phyloP scores from a whole-genome alignment of 2,329 filamentous ascomycete genomes.

The Colletotrichum kahawae region DNA sequence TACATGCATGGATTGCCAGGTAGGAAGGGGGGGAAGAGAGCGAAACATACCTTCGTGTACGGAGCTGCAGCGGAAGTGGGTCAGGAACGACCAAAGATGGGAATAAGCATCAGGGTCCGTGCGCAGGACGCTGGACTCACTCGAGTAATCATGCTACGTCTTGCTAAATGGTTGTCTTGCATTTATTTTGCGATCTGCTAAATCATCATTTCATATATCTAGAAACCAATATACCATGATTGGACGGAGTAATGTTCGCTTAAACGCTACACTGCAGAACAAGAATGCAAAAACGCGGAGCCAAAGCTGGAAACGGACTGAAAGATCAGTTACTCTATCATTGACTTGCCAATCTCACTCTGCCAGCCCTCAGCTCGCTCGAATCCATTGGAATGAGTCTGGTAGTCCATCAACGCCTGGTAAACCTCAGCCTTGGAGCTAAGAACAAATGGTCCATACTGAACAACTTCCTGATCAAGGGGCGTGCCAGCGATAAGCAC shows the following conservation, averaged over 20 bases:
- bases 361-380: constrained; percentile 80
- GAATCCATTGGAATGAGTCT: constrained; percentile 76
- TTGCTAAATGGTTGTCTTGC: neutral
- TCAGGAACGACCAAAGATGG: too few species aligned
- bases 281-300: neutral
- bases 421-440: constrained; percentile 74
- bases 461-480: constrained; percentile 79
- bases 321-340: constrained; percentile 47
- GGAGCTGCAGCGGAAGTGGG: neutral
- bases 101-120: neutral
- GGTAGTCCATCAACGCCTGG: constrained; percentile 78
- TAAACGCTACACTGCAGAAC: neutral
- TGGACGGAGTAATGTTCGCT: neutral
- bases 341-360: constrained; percentile 85
- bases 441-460: constrained; percentile 87
- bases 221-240: neutral
- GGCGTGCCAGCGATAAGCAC: constrained; percentile 81
- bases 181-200: neutral
- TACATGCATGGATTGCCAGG: neutral
- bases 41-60: neutral
- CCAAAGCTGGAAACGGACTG: neutral
- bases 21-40: neutral
- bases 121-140: neutral
- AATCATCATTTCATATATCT: neutral
- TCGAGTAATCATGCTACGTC: neutral